Conservation (phyloP, 2,329 filamentous ascomycete species). For the Trichoderma asperellum region DNA sequence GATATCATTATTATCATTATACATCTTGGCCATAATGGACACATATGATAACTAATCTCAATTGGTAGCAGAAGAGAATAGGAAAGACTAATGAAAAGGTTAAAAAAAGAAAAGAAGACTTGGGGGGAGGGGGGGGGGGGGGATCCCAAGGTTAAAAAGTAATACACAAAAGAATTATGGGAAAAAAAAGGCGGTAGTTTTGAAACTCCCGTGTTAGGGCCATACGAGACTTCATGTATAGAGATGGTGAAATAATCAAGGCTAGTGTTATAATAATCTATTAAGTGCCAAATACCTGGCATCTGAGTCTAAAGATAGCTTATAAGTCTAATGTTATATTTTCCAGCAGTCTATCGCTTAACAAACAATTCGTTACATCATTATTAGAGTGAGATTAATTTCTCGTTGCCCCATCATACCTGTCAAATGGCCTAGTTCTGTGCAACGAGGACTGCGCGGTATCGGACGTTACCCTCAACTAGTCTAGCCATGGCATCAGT, state of each 20-base stretch:
- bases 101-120: background rate
- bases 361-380: slow-evolving; percentile 4
- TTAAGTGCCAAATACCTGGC: background rate
- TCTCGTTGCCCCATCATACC: background rate
- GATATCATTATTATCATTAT: background rate
- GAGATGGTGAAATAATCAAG: background rate
- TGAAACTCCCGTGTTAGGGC: background rate
- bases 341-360: background rate
- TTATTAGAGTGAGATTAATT: background rate
- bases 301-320: background rate
- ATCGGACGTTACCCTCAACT: slow-evolving; percentile 8
- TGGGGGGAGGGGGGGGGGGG: too few species aligned
- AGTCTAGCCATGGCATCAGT: slow-evolving; percentile 34
- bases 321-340: background rate
- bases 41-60: background rate
- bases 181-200: background rate
- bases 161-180: background rate
- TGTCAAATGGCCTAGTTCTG: slow-evolving; percentile 6
- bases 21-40: background rate
- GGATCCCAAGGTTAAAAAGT: background rate
- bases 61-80: background rate
- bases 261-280: background rate
- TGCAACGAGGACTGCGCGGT: slow-evolving; percentile 24
- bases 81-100: background rate
- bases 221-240: background rate